These are phyloP conservation scores for Trichoderma brevicompactum DNA, from an alignment of 2,329 filamentous ascomycete species.

Conservation along the genomic window DNA sequence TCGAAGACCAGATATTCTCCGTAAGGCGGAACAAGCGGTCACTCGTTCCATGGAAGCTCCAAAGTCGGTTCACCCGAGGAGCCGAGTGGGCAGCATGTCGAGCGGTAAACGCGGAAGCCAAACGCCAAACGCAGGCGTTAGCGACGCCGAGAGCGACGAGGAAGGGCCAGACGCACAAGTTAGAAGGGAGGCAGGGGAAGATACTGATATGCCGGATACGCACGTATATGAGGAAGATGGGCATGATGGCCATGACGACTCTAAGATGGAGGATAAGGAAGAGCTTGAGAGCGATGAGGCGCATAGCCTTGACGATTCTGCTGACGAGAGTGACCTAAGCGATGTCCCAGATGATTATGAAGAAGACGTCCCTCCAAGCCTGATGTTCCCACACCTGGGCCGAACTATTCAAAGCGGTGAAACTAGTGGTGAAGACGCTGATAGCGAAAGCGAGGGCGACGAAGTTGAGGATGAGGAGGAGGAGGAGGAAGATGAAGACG, in stretches of 20 bases:
- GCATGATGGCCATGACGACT: slow-evolving; percentile 39
- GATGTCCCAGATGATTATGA: slow-evolving; percentile 65
- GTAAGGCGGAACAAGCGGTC: slow-evolving; percentile 65
- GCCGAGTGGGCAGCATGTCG: slow-evolving; percentile 55
- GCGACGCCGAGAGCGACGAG: slow-evolving; percentile 47
- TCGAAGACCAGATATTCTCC: slow-evolving; percentile 61
- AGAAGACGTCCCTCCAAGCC: slow-evolving; percentile 57
- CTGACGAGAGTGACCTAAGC: slow-evolving; percentile 71
- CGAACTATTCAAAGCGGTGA: slow-evolving; percentile 39
- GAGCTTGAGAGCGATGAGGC: slow-evolving; percentile 39
- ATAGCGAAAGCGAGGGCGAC: slow-evolving; percentile 44
- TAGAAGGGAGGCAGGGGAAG: slow-evolving; percentile 42
- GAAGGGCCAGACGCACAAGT: slow-evolving; percentile 48
- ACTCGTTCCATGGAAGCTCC: slow-evolving; percentile 55
- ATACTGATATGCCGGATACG: slow-evolving; percentile 52
- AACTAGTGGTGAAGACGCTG: slow-evolving; percentile 43
- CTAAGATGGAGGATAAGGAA: slow-evolving; percentile 37
- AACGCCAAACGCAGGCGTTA: slow-evolving; percentile 44
- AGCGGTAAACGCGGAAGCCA: slow-evolving; percentile 53
- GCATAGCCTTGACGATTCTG: slow-evolving; percentile 66
- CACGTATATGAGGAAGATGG: slow-evolving; percentile 37
- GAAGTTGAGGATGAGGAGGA: slow-evolving; percentile 34
- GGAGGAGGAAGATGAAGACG: slow-evolving; percentile 33
- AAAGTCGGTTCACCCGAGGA: slow-evolving; percentile 51
- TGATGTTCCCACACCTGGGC: slow-evolving; percentile 56